Base-by-base conservation (phyloP, 2,329 filamentous ascomycete species). In the Acephala macrosclerotiorum region DNA sequence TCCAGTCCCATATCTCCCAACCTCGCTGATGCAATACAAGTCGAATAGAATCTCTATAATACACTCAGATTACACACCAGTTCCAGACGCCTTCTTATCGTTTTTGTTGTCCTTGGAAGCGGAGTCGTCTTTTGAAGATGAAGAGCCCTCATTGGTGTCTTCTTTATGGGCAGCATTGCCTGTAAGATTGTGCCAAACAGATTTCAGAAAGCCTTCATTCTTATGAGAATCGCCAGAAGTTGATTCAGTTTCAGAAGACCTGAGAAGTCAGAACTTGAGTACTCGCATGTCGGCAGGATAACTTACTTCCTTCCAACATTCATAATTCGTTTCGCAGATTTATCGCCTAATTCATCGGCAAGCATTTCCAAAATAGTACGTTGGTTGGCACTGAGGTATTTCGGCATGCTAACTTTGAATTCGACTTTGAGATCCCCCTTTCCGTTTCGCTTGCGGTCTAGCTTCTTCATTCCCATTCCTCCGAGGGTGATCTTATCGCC, bases 361-460 rank as follows among this genome's bases (percentile, higher is more conserved):
- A 99, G 87, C 88, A 98, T 95, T 82, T 99, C 96, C 53, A 97
- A 81, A 66, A 99, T 91, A 0, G 93, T 96, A 61, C 96, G 87
- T 82, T 99, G 94, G 80, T 97, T 98, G 55, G 91, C 87, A 62
- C 87, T 93, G 70, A 99, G 84, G 75, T 95, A 97, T 81, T 97
- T 98, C 55, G 96, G 96, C 93, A 98, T 97, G 62, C 87, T 83
- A 55, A 99, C 92, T 78, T 93, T 93, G 85, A 97, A 99, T 78
- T 99, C 95, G 7, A 99, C 94, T 77, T 89, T 91, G 66, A 99
- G 81, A 76, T 99, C 96, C 70, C 96, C 96, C 35, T 85, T 87
- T 45, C 85, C 85, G 36, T 85, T 87, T 63, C 89, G 85, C 57
- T 93, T 86, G 20, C 86, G 84, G 68, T 87, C 84, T 12, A 99